Evolutionary conservation across 768 basidiomycete genomes (phyloP).

Genomic region (Asterophora lycoperdoides): DNA sequence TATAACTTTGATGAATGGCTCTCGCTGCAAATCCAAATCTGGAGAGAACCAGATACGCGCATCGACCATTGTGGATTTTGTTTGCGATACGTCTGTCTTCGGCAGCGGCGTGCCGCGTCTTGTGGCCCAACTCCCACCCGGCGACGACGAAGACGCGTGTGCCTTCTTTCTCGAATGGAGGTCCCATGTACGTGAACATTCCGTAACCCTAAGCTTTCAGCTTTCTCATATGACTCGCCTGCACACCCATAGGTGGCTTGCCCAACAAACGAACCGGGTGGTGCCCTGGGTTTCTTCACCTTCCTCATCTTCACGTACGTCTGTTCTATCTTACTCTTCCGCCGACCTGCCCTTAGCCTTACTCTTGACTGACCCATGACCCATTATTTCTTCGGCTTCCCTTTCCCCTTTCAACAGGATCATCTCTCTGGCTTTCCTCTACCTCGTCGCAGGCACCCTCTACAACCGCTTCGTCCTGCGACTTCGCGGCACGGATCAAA

Average conservation of each 20-base stretch:
- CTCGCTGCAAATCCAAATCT: slow-evolving; percentile 50
- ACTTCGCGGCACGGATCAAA: slow-evolving; percentile 65
- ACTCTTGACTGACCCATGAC: not conserved
- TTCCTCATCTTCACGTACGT: slow-evolving; percentile 60
- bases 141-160: slow-evolving; percentile 62
- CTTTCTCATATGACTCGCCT: slow-evolving; percentile 2
- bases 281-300: slow-evolving; percentile 47
- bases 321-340: not conserved
- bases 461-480: slow-evolving; percentile 78
- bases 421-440: slow-evolving; percentile 54
- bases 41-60: slow-evolving; percentile 39
- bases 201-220: not conserved
- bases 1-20: slow-evolving; percentile 58
- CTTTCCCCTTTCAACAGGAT: slow-evolving; percentile 35
- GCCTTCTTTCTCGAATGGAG: slow-evolving; percentile 82
- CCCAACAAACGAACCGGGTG: slow-evolving; percentile 54
- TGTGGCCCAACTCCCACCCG: slow-evolving; percentile 64
- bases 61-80: slow-evolving; percentile 69
- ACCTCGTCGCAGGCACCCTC: slow-evolving; percentile 63
- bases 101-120: slow-evolving; percentile 51
- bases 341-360: not conserved
- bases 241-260: slow-evolving; percentile 56
- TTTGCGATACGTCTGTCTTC: slow-evolving; percentile 67
- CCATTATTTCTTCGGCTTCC: not conserved
- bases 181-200: slow-evolving; percentile 55